phyloP scores from a whole-genome alignment of 2,329 filamentous ascomycete genomes.

The Alternaria alternata region DNA sequence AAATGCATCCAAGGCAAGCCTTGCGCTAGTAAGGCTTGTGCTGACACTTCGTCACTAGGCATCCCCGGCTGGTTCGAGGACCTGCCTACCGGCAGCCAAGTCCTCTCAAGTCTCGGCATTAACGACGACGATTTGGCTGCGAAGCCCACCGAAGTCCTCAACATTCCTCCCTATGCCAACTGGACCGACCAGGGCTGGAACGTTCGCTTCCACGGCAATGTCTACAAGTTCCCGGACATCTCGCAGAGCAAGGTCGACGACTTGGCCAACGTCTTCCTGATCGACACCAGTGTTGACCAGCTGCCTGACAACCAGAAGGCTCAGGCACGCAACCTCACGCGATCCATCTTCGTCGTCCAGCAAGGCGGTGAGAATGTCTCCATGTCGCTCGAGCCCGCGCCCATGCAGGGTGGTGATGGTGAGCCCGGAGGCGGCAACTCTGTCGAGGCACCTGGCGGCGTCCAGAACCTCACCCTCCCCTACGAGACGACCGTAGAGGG shows the following conservation, averaged over 20 bases:
- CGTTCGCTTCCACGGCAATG: conserved; percentile 77
- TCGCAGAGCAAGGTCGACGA: conserved; percentile 70
- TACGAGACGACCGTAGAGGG: conserved; percentile 72
- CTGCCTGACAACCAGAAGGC: conserved; percentile 67
- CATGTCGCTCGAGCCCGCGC: conserved; percentile 68
- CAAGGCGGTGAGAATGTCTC: conserved; percentile 70
- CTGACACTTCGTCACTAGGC: conserved; percentile 44
- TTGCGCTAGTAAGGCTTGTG: conserved; percentile 28
- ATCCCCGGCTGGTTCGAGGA: conserved; percentile 71
- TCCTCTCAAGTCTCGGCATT: conserved; percentile 69
- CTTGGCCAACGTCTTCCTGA: conserved; percentile 74
- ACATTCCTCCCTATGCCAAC: conserved; percentile 73
- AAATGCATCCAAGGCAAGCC: conserved; percentile 1
- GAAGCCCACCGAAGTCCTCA: conserved; percentile 73
- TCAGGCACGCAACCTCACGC: conserved; percentile 77
- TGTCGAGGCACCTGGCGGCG: conserved; percentile 64
- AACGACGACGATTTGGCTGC: conserved; percentile 66
- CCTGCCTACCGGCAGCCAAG: conserved; percentile 69
- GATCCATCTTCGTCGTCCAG: conserved; percentile 78
- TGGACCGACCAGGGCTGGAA: conserved; percentile 82
- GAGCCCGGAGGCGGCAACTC: conserved; percentile 59
- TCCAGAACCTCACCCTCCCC: conserved; percentile 69
- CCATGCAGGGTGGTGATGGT: conserved; percentile 62
- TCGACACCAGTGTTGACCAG: conserved; percentile 68
- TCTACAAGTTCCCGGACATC: conserved; percentile 80